Percentiles rank a stretch among this genome's conserved stretches.
phyloP scores from a whole-genome alignment of 2,329 filamentous ascomycete genomes.

The Fusarium virguliforme region DNA sequence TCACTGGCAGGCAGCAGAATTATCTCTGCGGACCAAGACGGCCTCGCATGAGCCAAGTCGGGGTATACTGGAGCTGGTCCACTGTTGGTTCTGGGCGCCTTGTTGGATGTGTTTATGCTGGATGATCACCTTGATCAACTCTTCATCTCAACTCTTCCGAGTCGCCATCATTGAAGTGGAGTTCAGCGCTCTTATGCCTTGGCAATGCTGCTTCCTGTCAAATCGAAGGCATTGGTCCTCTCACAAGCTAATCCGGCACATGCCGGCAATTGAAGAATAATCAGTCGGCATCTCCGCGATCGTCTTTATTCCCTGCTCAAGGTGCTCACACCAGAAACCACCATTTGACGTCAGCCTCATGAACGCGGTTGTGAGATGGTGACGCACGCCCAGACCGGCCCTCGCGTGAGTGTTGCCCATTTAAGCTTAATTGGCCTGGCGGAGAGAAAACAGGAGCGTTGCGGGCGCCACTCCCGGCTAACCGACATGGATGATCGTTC shows the following conservation, averaged over 20 bases:
- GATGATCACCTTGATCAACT: too few relatives aligned
- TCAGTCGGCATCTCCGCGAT: slow-evolving; percentile 2
- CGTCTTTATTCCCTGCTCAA: slow-evolving; percentile 13
- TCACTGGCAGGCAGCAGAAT: slow-evolving; percentile 40
- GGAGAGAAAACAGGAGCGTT: not conserved
- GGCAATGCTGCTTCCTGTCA: not conserved
- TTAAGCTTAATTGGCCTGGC: slow-evolving; percentile 40
- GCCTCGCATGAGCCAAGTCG: not conserved
- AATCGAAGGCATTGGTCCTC: not conserved
- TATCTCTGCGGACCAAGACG: slow-evolving; percentile 27
- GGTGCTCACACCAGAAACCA: slow-evolving; percentile 1
- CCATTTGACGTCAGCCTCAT: slow-evolving; percentile 41
- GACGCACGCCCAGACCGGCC: slow-evolving; percentile 44
- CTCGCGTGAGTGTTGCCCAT: slow-evolving; percentile 31
- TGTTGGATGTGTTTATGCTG: not conserved
- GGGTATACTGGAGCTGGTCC: slow-evolving; percentile 26
- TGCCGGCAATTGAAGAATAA: not conserved
- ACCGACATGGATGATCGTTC: slow-evolving; percentile 5
- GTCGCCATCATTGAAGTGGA: not conserved
- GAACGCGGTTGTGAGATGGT: slow-evolving; percentile 24
- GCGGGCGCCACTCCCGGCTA: slow-evolving; percentile 14
- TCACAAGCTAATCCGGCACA: not conserved
- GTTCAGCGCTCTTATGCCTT: too few relatives aligned
- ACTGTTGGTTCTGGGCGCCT: not conserved
- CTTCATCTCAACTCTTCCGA: not conserved